Conservation (phyloP, 305 asterid genomes). For the Vinca major region DNA sequence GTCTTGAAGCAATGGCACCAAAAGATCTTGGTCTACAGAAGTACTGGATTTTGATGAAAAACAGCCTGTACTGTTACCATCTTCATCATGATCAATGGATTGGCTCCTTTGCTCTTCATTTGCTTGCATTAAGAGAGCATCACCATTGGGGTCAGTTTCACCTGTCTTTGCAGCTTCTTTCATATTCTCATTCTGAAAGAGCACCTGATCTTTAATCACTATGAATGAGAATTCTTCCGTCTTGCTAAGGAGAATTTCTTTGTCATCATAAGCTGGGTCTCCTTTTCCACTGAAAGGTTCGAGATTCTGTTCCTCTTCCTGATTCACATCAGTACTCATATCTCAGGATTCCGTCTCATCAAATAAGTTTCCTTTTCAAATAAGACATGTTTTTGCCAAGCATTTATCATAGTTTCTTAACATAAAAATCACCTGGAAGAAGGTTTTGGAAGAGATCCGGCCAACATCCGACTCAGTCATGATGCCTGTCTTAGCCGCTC, state of each 20-base stretch:
- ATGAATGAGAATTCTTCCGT: constrained; percentile 9
- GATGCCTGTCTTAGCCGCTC: constrained; percentile 3
- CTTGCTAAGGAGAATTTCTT: constrained; percentile 3
- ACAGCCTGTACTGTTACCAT: not conserved
- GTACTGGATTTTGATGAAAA: not conserved
- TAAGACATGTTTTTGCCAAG: no score
- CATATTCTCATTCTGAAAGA: constrained; percentile 8
- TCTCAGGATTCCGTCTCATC: constrained; percentile 4
- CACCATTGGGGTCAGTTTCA: constrained; percentile 7
- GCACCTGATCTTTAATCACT: constrained; percentile 13
- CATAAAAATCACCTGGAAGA: constrained; percentile 28
- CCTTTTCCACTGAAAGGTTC: constrained; percentile 18
- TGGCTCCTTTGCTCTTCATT: constrained; percentile 13
- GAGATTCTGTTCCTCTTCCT: constrained; percentile 31
- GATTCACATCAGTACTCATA: constrained; percentile 12
- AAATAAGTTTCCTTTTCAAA: not conserved
- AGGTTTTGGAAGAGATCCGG: constrained; percentile 17
- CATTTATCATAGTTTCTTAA: not conserved
- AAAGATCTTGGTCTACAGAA: constrained; percentile 5
- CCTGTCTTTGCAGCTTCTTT: not conserved
- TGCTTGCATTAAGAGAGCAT: not conserved
- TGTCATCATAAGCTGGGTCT: constrained; percentile 10
- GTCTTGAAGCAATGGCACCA: not conserved
- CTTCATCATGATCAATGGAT: constrained; percentile 8
- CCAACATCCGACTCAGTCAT: not conserved